Evolutionary conservation across 2,329 filamentous ascomycete genomes (phyloP).

Genomic region (Ophiosphaerella korrae): DNA sequence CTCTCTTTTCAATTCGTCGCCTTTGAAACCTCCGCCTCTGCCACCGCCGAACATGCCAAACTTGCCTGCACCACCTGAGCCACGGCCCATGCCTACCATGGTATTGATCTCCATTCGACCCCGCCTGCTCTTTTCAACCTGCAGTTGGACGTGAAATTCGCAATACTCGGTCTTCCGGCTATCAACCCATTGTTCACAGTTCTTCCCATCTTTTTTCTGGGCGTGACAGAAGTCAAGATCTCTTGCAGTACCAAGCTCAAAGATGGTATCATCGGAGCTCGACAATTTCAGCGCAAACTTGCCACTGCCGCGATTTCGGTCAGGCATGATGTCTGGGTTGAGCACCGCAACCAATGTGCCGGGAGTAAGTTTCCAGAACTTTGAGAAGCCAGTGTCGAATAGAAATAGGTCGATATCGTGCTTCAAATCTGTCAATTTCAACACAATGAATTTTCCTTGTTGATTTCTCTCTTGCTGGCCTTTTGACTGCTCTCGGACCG

Average conservation of each 20-base stretch:
- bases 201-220: conserved; percentile 80
- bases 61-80: conserved; percentile 31
- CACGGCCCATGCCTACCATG: conserved; percentile 58
- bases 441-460: conserved; percentile 86
- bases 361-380: conserved; percentile 90
- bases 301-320: conserved; percentile 77
- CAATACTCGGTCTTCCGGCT: conserved; percentile 86
- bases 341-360: conserved; percentile 93
- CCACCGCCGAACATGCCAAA: conserved; percentile 41
- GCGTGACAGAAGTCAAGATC: conserved; percentile 90
- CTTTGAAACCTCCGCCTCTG: conserved; percentile 28
- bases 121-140: conserved; percentile 71
- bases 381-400: conserved; percentile 86
- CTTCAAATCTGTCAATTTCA: conserved; percentile 84
- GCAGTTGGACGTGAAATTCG: conserved; percentile 87
- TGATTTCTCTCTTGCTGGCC: conserved; percentile 56
- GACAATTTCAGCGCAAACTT: conserved; percentile 85
- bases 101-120: conserved; percentile 80
- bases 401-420: conserved; percentile 92
- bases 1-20: conserved; percentile 36
- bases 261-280: conserved; percentile 83
- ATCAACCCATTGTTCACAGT: conserved; percentile 86
- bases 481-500: conserved; percentile 49
- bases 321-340: conserved; percentile 90
- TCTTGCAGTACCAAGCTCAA: conserved; percentile 83